These are phyloP conservation scores for Eutrema yunnanense DNA, from an alignment of 345 rosid genomes.

Conservation along the genomic window DNA sequence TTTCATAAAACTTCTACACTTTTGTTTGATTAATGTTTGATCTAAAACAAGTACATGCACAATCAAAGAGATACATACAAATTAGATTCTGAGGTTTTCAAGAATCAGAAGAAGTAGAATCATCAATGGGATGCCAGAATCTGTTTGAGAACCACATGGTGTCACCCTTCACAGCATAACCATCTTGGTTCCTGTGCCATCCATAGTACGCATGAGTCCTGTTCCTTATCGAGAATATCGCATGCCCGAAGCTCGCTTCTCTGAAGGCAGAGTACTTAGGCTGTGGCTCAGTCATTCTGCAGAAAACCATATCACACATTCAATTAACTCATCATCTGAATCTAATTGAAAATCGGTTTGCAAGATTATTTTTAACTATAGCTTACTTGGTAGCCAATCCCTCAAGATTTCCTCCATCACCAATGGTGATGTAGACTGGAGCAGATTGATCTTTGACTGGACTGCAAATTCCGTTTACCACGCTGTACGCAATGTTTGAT, in stretches of 20 bases:
- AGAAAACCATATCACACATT: not conserved
- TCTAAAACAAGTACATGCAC: not conserved
- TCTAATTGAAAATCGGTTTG: not conserved
- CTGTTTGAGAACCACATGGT: constrained; percentile 72
- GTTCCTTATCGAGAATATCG: constrained; percentile 63
- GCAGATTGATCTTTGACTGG: constrained; percentile 59
- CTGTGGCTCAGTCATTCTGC: constrained; percentile 79
- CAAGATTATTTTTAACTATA: not conserved
- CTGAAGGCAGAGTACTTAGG: constrained; percentile 75
- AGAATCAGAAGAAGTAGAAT: constrained; percentile 25
- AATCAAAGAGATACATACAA: not conserved
- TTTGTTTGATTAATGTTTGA: not conserved
- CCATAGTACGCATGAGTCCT: constrained; percentile 61
- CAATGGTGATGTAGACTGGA: constrained; percentile 68
- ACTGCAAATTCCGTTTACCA: constrained; percentile 37
- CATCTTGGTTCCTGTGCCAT: constrained; percentile 87
- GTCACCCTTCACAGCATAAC: constrained; percentile 72
- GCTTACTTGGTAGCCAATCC: constrained; percentile 67
- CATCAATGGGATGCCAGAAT: constrained; percentile 55
- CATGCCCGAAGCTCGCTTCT: constrained; percentile 91
- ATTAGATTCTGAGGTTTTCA: not conserved
- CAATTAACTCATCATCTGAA: not conserved
- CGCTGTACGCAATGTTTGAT: constrained; percentile 61
- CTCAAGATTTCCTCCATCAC: constrained; percentile 81
- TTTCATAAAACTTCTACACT: not conserved